These are phyloP conservation scores for Ophiostoma sp. DNA, from an alignment of 2,329 filamentous ascomycete species.

Conservation along the genomic window DNA sequence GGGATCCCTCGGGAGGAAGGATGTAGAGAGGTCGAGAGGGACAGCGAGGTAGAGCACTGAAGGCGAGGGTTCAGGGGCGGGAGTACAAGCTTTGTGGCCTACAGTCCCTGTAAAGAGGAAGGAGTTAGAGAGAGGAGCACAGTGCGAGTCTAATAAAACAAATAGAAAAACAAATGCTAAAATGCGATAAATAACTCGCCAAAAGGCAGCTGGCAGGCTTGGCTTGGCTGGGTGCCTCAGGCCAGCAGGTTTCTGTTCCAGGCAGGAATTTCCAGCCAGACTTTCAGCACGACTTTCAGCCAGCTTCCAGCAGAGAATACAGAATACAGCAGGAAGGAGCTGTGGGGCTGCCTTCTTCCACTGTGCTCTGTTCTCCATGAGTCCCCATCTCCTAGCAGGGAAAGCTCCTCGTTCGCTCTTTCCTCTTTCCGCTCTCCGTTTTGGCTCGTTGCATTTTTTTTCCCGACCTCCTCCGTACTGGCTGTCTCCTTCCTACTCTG, in stretches of 20 bases:
- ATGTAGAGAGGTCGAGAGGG: conserved; percentile 14
- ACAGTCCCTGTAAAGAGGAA: not conserved
- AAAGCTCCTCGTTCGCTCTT: conserved; percentile 25
- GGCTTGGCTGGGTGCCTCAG: conserved; percentile 23
- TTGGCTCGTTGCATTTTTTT: conserved; percentile 29
- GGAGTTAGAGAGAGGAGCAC: not conserved
- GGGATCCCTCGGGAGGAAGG: conserved; percentile 29
- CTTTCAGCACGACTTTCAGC: not conserved
- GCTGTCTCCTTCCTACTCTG: conserved; percentile 2
- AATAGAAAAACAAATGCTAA: not conserved
- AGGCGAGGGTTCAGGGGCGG: not conserved
- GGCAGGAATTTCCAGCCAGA: not conserved
- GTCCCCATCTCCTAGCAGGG: conserved; percentile 19
- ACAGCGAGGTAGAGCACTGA: not conserved
- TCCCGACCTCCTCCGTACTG: conserved; percentile 29
- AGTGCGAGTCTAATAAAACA: conserved; percentile 1
- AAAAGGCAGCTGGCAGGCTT: not conserved
- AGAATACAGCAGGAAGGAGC: not conserved
- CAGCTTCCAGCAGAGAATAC: not conserved
- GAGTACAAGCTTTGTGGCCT: too few relatives aligned
- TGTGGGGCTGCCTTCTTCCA: not conserved
- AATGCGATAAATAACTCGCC: conserved; percentile 1
- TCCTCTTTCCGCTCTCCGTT: conserved; percentile 21
- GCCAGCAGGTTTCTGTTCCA: not conserved
- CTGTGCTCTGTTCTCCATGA: not conserved